phyloP scores from a whole-genome alignment of 1,284 basidiomycete species.

The Microbotryum scabiosae region DNA sequence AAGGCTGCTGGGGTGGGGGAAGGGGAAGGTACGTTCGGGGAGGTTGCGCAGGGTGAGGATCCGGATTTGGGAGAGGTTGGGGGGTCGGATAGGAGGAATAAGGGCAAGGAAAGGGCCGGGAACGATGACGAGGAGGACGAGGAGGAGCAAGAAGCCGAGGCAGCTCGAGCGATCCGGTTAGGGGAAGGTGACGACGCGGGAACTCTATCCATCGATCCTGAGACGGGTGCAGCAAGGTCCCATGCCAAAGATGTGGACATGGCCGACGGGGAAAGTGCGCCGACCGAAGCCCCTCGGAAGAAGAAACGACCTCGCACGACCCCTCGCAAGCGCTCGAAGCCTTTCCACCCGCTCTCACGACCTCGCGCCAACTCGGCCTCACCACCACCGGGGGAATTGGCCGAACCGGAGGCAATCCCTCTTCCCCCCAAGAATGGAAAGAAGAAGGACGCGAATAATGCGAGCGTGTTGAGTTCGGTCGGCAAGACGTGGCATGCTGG shows the following conservation, averaged over 20 bases:
- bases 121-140: slow-evolving; percentile 15
- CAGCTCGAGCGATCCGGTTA: slow-evolving; percentile 21
- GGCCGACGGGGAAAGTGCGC: not conserved
- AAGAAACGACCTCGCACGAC: slow-evolving; percentile 19
- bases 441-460: slow-evolving; percentile 19
- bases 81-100: not conserved
- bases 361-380: slow-evolving; percentile 14
- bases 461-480: slow-evolving; percentile 21
- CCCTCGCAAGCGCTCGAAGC: slow-evolving; percentile 23
- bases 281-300: not conserved
- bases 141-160: slow-evolving; percentile 20
- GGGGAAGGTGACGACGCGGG: slow-evolving; percentile 13
- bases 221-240: not conserved
- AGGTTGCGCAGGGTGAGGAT: not conserved
- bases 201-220: slow-evolving; percentile 14
- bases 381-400: slow-evolving; percentile 10
- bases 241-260: not conserved
- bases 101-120: not conserved
- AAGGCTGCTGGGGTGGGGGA: slow-evolving; percentile 10
- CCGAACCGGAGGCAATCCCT: slow-evolving; percentile 20
- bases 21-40: slow-evolving; percentile 14
- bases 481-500: slow-evolving; percentile 33
- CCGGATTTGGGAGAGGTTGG: slow-evolving; percentile 2
- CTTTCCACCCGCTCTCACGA: slow-evolving; percentile 23
- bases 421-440: slow-evolving; percentile 22